These are phyloP conservation scores for Coemansia umbellata DNA, from an alignment of 192 early-diverging fungal genomes.

Conservation along the genomic window DNA sequence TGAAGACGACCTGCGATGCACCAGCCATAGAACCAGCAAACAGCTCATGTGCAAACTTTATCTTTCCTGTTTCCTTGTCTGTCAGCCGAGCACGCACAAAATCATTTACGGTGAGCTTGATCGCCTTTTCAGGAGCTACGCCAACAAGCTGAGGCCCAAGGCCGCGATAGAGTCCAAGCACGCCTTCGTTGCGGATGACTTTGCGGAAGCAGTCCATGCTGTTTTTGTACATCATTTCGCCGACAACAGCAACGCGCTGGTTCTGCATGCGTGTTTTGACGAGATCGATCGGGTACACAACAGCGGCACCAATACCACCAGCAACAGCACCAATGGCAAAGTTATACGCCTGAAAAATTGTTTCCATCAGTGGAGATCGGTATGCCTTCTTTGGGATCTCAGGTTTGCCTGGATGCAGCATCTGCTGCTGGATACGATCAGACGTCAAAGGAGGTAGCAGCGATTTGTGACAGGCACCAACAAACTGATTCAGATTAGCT, in stretches of 20 bases:
- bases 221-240: slow-evolving; percentile 92
- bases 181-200: slow-evolving; percentile 88
- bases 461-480: slow-evolving; percentile 24
- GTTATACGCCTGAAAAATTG: slow-evolving; percentile 60
- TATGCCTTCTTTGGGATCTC: neutral
- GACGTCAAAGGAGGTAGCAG: slow-evolving; percentile 18
- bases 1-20: slow-evolving; percentile 86
- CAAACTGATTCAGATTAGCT: slow-evolving; percentile 8
- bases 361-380: slow-evolving; percentile 37
- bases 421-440: slow-evolving; percentile 7
- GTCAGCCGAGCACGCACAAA: slow-evolving; percentile 69
- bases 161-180: slow-evolving; percentile 87
- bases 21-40: slow-evolving; percentile 85
- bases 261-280: slow-evolving; percentile 99
- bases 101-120: slow-evolving; percentile 97
- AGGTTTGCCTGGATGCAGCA: neutral
- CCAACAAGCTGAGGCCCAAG: slow-evolving; percentile 88
- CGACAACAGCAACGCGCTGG: slow-evolving; percentile 86
- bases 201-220: slow-evolving; percentile 94
- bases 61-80: slow-evolving; percentile 68
- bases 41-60: slow-evolving; percentile 74
- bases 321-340: slow-evolving; percentile 83
- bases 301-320: slow-evolving; percentile 90
- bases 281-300: slow-evolving; percentile 96
- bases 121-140: slow-evolving; percentile 98